Percentiles rank a stretch among this genome's conserved stretches.
Conservation (phyloP, 2,329 filamentous ascomycete species). For the Clarireedia homoeocarpa region DNA sequence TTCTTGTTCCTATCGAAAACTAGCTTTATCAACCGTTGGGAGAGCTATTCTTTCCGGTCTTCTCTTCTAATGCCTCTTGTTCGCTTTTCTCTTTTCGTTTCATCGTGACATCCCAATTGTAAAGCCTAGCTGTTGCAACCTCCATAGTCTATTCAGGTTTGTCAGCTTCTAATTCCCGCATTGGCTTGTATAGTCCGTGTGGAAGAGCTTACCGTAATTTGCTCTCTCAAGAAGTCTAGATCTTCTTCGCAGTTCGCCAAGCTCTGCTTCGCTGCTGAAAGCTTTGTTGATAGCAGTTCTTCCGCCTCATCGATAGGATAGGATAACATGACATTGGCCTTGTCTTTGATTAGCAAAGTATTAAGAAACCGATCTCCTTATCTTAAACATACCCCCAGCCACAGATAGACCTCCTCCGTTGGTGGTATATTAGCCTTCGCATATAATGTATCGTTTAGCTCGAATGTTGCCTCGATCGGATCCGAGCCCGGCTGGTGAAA, state of each 20-base stretch:
- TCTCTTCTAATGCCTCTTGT: slow-evolving; percentile 36
- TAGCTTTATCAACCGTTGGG: slow-evolving; percentile 24
- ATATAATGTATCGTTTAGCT: slow-evolving; percentile 92
- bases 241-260: slow-evolving; percentile 91
- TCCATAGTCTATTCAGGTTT: slow-evolving; percentile 53
- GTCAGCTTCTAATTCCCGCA: neutral
- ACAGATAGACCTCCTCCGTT: slow-evolving; percentile 89
- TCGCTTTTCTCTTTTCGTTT: slow-evolving; percentile 82
- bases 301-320: slow-evolving; percentile 88
- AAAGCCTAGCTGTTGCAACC: slow-evolving; percentile 92
- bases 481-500: slow-evolving; percentile 38
- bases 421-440: slow-evolving; percentile 76
- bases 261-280: slow-evolving; percentile 70
- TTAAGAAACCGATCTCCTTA: neutral
- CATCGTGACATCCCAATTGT: slow-evolving; percentile 98
- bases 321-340: slow-evolving; percentile 96
- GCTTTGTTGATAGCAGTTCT: slow-evolving; percentile 66
- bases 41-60: slow-evolving; percentile 26
- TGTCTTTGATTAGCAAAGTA: slow-evolving; percentile 13
- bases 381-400: slow-evolving; percentile 68
- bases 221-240: slow-evolving; percentile 87
- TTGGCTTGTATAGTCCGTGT: neutral
- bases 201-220: slow-evolving; percentile 69
- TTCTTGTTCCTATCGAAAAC: slow-evolving; percentile 5
- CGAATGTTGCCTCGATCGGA: slow-evolving; percentile 85